Percentiles rank a stretch among this genome's conserved stretches.
These are phyloP conservation scores for Fusarium temperatum DNA, from an alignment of 2,329 filamentous ascomycete species.

Conservation along the genomic window DNA sequence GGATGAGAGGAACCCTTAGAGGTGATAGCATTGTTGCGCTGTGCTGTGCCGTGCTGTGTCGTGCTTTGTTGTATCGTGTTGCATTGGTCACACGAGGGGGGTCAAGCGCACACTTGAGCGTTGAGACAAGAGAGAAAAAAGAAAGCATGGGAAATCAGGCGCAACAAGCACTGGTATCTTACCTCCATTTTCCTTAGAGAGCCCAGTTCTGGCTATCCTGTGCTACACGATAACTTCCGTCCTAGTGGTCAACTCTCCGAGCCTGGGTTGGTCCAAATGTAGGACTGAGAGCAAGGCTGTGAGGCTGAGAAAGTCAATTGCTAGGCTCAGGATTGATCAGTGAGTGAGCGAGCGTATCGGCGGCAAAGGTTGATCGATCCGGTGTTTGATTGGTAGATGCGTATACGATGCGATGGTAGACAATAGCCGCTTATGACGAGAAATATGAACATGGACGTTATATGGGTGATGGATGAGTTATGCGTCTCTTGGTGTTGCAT, in stretches of 20 bases:
- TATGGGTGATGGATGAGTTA: not conserved
- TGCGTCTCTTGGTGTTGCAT: slow-evolving; percentile 5
- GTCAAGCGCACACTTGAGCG: slow-evolving; percentile 19
- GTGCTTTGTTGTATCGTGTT: not conserved
- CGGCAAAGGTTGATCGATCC: not conserved
- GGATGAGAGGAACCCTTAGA: not conserved
- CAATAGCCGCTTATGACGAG: not conserved
- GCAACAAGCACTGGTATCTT: slow-evolving; percentile 17
- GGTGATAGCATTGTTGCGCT: not conserved
- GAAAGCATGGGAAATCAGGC: not conserved
- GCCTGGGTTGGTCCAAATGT: slow-evolving; percentile 3
- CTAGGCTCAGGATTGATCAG: slow-evolving; percentile 6
- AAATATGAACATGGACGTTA: not conserved
- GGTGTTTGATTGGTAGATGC: not conserved
- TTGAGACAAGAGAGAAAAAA: not conserved
- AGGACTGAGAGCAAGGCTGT: slow-evolving; percentile 13
- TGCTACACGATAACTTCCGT: slow-evolving; percentile 9
- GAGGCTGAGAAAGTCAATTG: slow-evolving; percentile 23
- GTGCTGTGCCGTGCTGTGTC: not conserved
- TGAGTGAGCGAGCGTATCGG: not conserved
- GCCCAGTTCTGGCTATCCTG: not conserved
- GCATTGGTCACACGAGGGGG: slow-evolving; percentile 23
- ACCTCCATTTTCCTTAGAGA: slow-evolving; percentile 29
- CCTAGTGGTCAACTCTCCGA: slow-evolving; percentile 1
- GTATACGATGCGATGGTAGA: not conserved